These are phyloP conservation scores for Hansenula sp. DNA, from an alignment of 1,139 yeast species.

Conservation along the genomic window DNA sequence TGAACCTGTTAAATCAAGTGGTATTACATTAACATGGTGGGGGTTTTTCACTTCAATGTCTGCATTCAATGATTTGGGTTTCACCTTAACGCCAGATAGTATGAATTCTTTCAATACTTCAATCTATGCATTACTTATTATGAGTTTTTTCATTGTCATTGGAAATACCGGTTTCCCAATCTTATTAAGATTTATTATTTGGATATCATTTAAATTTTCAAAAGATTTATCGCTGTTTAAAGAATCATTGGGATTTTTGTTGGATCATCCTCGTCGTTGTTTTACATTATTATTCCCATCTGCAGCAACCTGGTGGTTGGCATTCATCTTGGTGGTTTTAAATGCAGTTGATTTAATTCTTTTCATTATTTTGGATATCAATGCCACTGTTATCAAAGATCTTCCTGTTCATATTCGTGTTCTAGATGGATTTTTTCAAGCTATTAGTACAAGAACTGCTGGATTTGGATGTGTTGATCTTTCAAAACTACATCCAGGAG, in stretches of 20 bases:
- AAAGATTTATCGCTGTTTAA: constrained; percentile 59
- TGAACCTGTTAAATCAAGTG: constrained; percentile 41
- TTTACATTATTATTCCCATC: constrained; percentile 89
- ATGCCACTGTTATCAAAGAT: constrained; percentile 40
- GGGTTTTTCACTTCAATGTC: constrained; percentile 78
- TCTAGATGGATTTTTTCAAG: constrained; percentile 82
- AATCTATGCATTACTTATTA: constrained; percentile 57
- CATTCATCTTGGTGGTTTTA: constrained; percentile 63
- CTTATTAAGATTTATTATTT: constrained; percentile 69
- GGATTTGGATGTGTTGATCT: constrained; percentile 78
- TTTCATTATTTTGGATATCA: constrained; percentile 73
- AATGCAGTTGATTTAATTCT: constrained; percentile 76
- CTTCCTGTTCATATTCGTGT: constrained; percentile 66
- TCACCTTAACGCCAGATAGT: constrained; percentile 75
- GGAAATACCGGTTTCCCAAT: constrained; percentile 96
- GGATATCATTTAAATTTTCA: constrained; percentile 69
- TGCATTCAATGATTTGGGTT: constrained; percentile 79
- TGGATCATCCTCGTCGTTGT: constrained; percentile 97
- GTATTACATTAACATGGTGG: constrained; percentile 86
- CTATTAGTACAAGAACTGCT: constrained; percentile 90
- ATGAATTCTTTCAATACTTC: constrained; percentile 62
- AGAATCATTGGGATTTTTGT: constrained; percentile 79
- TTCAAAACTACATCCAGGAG: constrained; percentile 75
- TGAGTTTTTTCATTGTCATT: constrained; percentile 68
- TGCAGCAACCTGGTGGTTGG: constrained; percentile 93